phyloP scores from a whole-genome alignment of 2,329 filamentous ascomycete genomes.

The Rugonectria rugulosa region DNA sequence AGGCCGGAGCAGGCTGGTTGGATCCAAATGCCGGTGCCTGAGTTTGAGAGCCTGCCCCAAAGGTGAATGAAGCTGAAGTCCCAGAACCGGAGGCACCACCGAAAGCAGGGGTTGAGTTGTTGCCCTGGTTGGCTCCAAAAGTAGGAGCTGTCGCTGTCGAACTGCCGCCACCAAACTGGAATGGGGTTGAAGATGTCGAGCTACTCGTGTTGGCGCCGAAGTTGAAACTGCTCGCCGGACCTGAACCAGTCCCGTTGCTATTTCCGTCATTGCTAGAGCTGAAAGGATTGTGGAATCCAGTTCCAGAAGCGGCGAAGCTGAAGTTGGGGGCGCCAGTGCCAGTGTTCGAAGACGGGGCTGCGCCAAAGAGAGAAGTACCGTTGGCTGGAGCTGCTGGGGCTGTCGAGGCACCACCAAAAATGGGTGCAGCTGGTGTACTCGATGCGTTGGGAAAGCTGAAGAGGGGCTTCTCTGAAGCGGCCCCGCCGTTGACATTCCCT shows the following conservation, averaged over 20 bases:
- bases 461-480: constrained; percentile 36
- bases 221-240: constrained; percentile 50
- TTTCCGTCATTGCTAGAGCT: constrained; percentile 39
- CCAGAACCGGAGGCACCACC: constrained; percentile 40
- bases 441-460: constrained; percentile 46
- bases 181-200: constrained; percentile 42
- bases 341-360: background rate
- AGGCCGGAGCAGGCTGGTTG: constrained; percentile 44
- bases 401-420: constrained; percentile 45
- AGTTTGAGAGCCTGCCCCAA: constrained; percentile 45
- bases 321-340: constrained; percentile 34
- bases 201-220: constrained; percentile 49
- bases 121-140: constrained; percentile 40
- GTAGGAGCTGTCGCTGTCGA: constrained; percentile 33
- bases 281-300: constrained; percentile 52
- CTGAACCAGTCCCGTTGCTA: constrained; percentile 43
- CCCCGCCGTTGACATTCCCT: constrained; percentile 28
- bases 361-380: constrained; percentile 50
- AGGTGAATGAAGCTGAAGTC: constrained; percentile 49
- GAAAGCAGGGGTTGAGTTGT: constrained; percentile 40
- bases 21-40: constrained; percentile 45
- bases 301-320: constrained; percentile 42
- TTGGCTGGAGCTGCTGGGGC: constrained; percentile 34
- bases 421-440: constrained; percentile 32
- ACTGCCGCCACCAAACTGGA: constrained; percentile 47